Evolutionary conservation across 2,329 filamentous ascomycete species (phyloP).

Genomic region (Grosmannia clavigera): DNA sequence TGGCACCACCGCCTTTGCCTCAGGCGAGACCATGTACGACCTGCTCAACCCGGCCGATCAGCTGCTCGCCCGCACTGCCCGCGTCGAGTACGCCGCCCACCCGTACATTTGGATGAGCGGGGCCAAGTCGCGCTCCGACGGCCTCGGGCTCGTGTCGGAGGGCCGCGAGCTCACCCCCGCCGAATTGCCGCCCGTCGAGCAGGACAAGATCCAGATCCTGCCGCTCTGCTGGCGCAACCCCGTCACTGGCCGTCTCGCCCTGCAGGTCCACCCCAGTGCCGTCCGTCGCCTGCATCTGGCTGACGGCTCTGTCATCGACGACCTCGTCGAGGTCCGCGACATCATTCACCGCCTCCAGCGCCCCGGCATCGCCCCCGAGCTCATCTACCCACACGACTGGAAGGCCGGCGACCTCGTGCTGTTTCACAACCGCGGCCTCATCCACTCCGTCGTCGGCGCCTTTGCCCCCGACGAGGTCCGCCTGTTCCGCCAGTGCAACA

Average conservation of each 20-base stretch:
- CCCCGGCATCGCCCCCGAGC: slow-evolving; percentile 54
- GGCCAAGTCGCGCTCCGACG: slow-evolving; percentile 53
- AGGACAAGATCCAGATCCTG: slow-evolving; percentile 55
- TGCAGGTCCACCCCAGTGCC: slow-evolving; percentile 65
- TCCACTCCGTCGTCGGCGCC: slow-evolving; percentile 65
- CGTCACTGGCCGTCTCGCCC: slow-evolving; percentile 51
- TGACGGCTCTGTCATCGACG: slow-evolving; percentile 56
- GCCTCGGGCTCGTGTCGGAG: slow-evolving; percentile 54
- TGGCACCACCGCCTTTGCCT: slow-evolving; percentile 66
- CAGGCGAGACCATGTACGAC: slow-evolving; percentile 59
- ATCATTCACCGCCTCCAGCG: slow-evolving; percentile 59
- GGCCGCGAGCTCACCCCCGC: slow-evolving; percentile 39
- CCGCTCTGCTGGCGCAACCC: slow-evolving; percentile 73
- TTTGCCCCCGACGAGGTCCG: slow-evolving; percentile 63
- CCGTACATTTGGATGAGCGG: slow-evolving; percentile 73
- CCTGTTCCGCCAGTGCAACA: slow-evolving; percentile 67
- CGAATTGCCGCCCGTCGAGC: slow-evolving; percentile 53
- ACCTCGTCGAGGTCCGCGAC: slow-evolving; percentile 52
- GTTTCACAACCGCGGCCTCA: slow-evolving; percentile 64
- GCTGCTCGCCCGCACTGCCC: slow-evolving; percentile 52
- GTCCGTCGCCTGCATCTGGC: slow-evolving; percentile 55
- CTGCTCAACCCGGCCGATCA: slow-evolving; percentile 52
- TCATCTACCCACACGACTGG: slow-evolving; percentile 68
- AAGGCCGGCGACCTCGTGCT: slow-evolving; percentile 63
- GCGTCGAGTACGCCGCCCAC: slow-evolving; percentile 64